Evolutionary conservation across 441 rosid genomes (phyloP).

Genomic region (Omphalea diandra): DNA sequence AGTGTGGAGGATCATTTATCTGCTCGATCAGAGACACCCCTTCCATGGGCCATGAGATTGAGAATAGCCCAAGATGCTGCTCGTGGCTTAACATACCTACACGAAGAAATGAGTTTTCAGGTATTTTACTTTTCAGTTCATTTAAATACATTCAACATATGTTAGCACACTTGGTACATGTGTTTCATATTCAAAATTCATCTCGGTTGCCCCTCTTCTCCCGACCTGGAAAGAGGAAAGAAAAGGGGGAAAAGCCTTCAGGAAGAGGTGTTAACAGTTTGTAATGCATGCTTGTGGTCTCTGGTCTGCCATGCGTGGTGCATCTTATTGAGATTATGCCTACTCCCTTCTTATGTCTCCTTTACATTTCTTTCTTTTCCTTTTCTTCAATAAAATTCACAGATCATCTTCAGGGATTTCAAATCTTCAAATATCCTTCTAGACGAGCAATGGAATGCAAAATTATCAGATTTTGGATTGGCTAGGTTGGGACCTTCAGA

Average conservation of each 20-base stretch:
- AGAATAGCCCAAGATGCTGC: slow-evolving; percentile 92
- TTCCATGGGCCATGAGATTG: slow-evolving; percentile 80
- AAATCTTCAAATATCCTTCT: slow-evolving; percentile 90
- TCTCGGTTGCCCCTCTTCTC: neutral
- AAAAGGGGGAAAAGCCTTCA: neutral
- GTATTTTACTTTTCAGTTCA: slow-evolving; percentile 31
- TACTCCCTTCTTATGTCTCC: neutral
- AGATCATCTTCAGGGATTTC: slow-evolving; percentile 92
- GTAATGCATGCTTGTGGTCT: too few species aligned
- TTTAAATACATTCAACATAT: slow-evolving; percentile 10
- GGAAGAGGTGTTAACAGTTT: neutral
- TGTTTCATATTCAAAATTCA: neutral
- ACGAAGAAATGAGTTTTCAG: slow-evolving; percentile 93
- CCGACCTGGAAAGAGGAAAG: too few species aligned
- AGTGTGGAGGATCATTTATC: slow-evolving; percentile 89
- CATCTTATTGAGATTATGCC: neutral
- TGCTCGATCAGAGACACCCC: slow-evolving; percentile 43
- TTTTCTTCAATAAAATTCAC: slow-evolving; percentile 10
- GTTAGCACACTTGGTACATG: neutral
- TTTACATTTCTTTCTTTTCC: slow-evolving; percentile 1
- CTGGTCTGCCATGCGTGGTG: neutral
- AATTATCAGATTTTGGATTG: slow-evolving; percentile 91
- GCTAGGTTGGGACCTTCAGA: slow-evolving; percentile 90
- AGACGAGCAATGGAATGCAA: slow-evolving; percentile 88
- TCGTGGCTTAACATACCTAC: slow-evolving; percentile 81